Evolutionary conservation across 306 rosid species (phyloP).

Genomic region (Quercus berberidifolia): DNA sequence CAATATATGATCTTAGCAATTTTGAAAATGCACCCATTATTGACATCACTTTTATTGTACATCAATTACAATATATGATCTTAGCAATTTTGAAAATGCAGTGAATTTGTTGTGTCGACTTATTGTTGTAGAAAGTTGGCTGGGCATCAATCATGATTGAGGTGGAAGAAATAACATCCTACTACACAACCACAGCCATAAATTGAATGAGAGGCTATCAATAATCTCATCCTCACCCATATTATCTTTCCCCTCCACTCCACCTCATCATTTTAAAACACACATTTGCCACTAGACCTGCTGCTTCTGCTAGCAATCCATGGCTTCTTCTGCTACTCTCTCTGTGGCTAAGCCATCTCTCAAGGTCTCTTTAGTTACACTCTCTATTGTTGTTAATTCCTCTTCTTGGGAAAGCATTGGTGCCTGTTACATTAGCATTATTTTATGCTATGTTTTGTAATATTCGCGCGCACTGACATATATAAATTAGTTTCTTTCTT

Average conservation of each 20-base stretch:
- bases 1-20: too few species aligned
- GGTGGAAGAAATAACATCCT: neutral
- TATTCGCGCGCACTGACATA: neutral
- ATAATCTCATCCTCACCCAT: conserved; percentile 2
- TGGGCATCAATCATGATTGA: neutral
- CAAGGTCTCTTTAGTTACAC: conserved; percentile 48
- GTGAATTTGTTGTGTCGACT: too few species aligned
- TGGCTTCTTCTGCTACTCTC: conserved; percentile 96
- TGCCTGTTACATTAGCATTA: neutral
- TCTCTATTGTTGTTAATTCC: neutral
- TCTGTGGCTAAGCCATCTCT: conserved; percentile 88
- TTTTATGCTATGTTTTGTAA: neutral
- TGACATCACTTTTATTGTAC: too few species aligned
- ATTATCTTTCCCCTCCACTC: conserved; percentile 1
- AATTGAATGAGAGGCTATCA: conserved; percentile 19
- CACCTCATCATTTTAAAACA: neutral
- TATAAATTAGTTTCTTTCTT: neutral
- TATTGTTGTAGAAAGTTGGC: neutral
- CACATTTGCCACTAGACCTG: neutral
- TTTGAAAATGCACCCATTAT: too few species aligned
- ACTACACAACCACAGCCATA: conserved; percentile 1
- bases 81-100: too few species aligned
- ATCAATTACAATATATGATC: too few species aligned
- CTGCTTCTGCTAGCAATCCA: conserved; percentile 27
- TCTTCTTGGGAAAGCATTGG: neutral